A percentile compares a stretch with the other conserved stretches of the same genome.
phyloP scores from a whole-genome alignment of 169 alveolate species.

The Miamiensis avidus region DNA sequence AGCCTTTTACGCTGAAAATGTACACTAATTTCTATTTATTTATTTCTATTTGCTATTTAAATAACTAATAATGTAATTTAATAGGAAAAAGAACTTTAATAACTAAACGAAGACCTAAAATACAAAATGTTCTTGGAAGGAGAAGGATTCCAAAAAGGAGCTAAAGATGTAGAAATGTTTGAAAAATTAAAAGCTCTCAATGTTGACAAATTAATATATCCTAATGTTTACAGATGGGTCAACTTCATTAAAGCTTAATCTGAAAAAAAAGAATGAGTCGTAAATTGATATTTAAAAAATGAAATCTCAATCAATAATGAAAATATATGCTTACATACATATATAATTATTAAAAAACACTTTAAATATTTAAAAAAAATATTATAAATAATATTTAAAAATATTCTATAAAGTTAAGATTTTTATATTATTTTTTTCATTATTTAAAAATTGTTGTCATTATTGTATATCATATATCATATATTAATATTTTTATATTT shows the following conservation, averaged over 20 bases:
- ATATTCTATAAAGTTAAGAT: no score
- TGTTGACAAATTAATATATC: not conserved
- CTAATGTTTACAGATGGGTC: conserved; percentile 1
- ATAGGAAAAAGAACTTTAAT: not conserved
- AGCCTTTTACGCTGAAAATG: not conserved
- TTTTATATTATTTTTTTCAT: no score
- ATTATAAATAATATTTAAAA: no score
- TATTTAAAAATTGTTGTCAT: no score
- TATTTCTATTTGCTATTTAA: conserved; percentile 38
- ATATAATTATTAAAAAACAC: no score
- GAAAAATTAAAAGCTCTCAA: conserved; percentile 16
- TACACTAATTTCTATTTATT: not conserved
- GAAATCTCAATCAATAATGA: no score
- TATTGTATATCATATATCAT: no score
- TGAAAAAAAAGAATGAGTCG: not conserved
- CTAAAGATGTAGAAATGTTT: conserved; percentile 19
- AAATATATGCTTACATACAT: no score
- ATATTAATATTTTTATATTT: no score
- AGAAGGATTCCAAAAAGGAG: conserved; percentile 24
- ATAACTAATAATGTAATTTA: conserved; percentile 32
- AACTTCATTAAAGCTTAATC: not conserved
- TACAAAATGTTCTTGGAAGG: conserved; percentile 27
- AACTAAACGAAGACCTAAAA: conserved; percentile 13
- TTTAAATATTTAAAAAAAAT: no score
- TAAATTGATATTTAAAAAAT: no score